These are phyloP conservation scores for Piromyces finnis DNA, from an alignment of 192 early-diverging fungal genomes.

Conservation along the genomic window DNA sequence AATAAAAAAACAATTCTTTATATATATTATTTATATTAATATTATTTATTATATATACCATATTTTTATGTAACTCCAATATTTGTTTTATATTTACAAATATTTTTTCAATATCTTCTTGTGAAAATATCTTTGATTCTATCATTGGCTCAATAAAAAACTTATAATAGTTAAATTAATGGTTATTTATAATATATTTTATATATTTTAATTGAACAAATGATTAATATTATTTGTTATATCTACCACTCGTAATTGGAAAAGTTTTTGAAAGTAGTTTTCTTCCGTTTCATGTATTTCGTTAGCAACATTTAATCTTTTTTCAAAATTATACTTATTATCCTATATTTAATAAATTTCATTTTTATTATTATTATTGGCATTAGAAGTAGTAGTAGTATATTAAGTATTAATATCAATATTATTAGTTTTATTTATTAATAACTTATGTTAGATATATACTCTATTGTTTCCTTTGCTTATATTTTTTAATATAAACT, in stretches of 20 bases:
- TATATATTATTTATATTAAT: too few species aligned
- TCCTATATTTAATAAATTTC: background rate
- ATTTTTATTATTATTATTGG: too few species aligned
- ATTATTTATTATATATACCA: background rate
- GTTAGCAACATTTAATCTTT: background rate
- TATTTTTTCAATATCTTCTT: background rate
- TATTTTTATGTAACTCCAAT: background rate
- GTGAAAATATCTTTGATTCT: background rate
- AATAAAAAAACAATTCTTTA: too few species aligned
- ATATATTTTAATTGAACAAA: too few species aligned
- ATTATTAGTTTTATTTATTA: too few species aligned
- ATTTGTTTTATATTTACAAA: background rate
- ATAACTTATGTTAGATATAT: too few species aligned
- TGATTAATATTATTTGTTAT: too few species aligned
- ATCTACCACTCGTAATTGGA: background rate
- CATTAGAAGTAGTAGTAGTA: too few species aligned
- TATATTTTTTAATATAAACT: background rate
- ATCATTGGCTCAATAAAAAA: background rate
- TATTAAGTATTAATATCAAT: too few species aligned
- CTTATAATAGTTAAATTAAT: too few species aligned
- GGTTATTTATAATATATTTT: too few species aligned
- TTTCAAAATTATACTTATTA: background rate
- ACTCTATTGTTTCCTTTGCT: background rate
- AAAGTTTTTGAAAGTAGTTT: background rate
- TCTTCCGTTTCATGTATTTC: background rate